phyloP scores from a whole-genome alignment of 805 yeast genomes.

The Yarrowia hollandica region DNA sequence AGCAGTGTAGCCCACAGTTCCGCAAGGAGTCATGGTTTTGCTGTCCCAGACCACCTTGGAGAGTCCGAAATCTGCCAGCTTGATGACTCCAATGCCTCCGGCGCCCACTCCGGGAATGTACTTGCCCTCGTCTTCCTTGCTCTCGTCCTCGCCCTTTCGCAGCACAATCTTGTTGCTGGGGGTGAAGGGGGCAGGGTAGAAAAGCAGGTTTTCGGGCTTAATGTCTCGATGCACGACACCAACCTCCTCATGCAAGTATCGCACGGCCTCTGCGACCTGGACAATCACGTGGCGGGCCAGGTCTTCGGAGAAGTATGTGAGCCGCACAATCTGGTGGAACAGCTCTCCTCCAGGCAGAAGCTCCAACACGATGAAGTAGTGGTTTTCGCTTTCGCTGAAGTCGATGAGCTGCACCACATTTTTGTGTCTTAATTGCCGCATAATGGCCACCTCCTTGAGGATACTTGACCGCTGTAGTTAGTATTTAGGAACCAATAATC shows the following conservation, averaged over 20 bases:
- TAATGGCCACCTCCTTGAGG: conserved; percentile 69
- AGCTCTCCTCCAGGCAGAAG: conserved; percentile 77
- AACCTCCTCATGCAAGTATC: conserved; percentile 68
- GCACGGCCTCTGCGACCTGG: conserved; percentile 69
- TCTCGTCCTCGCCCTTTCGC: conserved; percentile 46
- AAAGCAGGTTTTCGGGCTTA: conserved; percentile 76
- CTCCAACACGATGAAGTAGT: conserved; percentile 67
- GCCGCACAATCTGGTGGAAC: conserved; percentile 74
- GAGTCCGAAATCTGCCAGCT: conserved; percentile 93
- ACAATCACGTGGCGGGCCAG: conserved; percentile 68
- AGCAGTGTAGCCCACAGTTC: conserved; percentile 97
- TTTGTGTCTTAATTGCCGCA: conserved; percentile 62
- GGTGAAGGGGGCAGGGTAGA: conserved; percentile 53
- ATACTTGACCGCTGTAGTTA: conserved; percentile 50
- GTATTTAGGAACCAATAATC: no score
- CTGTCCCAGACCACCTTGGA: conserved; percentile 87
- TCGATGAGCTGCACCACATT: conserved; percentile 60
- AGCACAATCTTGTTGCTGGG: conserved; percentile 42
- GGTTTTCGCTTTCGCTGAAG: conserved; percentile 51
- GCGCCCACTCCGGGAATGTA: conserved; percentile 82
- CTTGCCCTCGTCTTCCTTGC: conserved; percentile 81
- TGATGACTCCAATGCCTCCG: conserved; percentile 86
- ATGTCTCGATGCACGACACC: conserved; percentile 79
- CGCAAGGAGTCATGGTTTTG: conserved; percentile 95
- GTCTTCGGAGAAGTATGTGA: conserved; percentile 73